Evolutionary conservation across 495 filamentous ascomycete species (phyloP), one percentile per base, ranked within the genome.

Genomic region (Aspergillus steynii): DNA sequence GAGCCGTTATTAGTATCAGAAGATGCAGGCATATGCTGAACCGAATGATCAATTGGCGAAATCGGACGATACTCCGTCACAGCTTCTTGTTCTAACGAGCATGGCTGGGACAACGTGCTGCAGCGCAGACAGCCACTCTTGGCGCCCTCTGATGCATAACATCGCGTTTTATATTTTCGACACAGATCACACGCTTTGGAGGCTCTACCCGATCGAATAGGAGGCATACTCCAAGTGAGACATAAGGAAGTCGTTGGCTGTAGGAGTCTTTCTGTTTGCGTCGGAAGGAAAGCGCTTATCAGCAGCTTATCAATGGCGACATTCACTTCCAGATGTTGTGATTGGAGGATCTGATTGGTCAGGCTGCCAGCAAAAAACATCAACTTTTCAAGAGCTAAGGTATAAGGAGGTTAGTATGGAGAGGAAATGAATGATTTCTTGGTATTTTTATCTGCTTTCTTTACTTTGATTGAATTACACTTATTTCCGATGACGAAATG

Each of bases 151-250:
- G 79, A 68, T 50, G 75, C 72, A 58, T 81, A 79, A 59, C 77
- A 80, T 56, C 77, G 61, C 6, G 78, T 81, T 65, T 81, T 80
- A 45, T 75, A 73, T 61, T 75, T 77, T 28, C 76, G 64, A 65
- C 77, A 81, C 31, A 76, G 71, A 31, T 65, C 61, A 58, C 77
- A 80, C 7, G 79, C 77, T 65, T 71, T 70, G 4, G 79, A 81
- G 47, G 79, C 79, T 25, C 77, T 71, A 49, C 79, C 76, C 37
- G 37, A 42, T 55, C 71, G 68, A 64, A 77, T 73, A 49, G 76
- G 72, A 47, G 76, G 77, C 79, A 81, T 80, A 10, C 37, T 42
- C 14, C 37, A 15, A 8, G 37, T 42, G 14, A 15, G 4, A 14
- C 5, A 5, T 7, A 34, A 9, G 5, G 6, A 34, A 34, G 5